These are phyloP conservation scores for Corrigiola litoralis DNA, from an alignment of 179 eudicot species.

Conservation along the genomic window DNA sequence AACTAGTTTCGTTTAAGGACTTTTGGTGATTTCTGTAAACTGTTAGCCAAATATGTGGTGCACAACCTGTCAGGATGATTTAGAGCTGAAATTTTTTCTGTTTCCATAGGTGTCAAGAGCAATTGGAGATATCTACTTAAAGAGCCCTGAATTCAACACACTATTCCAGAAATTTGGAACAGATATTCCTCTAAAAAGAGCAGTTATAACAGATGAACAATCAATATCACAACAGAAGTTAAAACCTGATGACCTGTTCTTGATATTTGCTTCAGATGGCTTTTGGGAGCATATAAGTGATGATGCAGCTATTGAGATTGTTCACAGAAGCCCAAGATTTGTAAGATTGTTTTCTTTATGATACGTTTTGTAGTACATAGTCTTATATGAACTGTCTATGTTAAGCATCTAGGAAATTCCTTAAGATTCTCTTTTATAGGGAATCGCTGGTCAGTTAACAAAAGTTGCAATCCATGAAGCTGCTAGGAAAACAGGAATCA, in stretches of 20 bases:
- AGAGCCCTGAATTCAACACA: slow-evolving; percentile 58
- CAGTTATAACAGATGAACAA: slow-evolving; percentile 56
- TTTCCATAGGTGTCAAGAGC: slow-evolving; percentile 51
- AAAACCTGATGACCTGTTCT: slow-evolving; percentile 43
- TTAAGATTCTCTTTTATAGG: too few species aligned
- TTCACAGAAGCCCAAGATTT: slow-evolving; percentile 35
- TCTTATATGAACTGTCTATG: too few species aligned
- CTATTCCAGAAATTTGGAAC: slow-evolving; percentile 40
- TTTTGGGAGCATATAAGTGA: slow-evolving; percentile 65
- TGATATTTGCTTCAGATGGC: slow-evolving; percentile 74
- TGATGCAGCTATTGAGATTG: slow-evolving; percentile 64
- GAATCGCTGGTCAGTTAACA: slow-evolving; percentile 56
- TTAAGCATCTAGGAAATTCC: too few species aligned
- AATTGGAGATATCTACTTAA: slow-evolving; percentile 68
- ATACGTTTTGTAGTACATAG: too few species aligned
- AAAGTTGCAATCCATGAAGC: slow-evolving; percentile 46
- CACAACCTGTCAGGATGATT: not conserved
- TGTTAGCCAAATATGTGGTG: too few species aligned
- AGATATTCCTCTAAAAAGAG: slow-evolving; percentile 32
- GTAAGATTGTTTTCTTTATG: slow-evolving; percentile 34
- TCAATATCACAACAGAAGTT: slow-evolving; percentile 29
- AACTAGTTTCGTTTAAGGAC: too few species aligned
- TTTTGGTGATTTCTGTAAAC: too few species aligned
- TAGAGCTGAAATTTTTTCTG: not conserved
- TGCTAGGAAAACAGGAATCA: slow-evolving; percentile 55